Conservation (phyloP, 2,329 filamentous ascomycete species). For the Amphichorda felina region DNA sequence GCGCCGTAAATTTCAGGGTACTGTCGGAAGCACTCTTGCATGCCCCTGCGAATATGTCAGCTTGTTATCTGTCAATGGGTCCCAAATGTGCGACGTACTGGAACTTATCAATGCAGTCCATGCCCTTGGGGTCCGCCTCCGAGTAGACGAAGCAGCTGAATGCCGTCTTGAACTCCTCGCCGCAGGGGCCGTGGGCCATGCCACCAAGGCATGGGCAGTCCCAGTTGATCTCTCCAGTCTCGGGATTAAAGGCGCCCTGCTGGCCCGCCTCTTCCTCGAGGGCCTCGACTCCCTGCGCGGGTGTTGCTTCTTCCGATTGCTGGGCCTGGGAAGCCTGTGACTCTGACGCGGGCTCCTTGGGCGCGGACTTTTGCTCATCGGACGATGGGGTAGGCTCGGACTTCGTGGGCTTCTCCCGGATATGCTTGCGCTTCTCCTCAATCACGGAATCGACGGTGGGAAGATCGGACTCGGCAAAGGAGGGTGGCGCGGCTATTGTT, state of each 20-base stretch:
- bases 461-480: slow-evolving; percentile 44
- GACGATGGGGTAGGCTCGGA: slow-evolving; percentile 6
- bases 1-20: slow-evolving; percentile 90
- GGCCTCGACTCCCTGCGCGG: slow-evolving; percentile 25
- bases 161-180: slow-evolving; percentile 86
- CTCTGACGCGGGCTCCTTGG: slow-evolving; percentile 10
- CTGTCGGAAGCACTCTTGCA: slow-evolving; percentile 93
- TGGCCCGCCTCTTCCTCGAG: slow-evolving; percentile 74
- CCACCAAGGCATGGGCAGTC: slow-evolving; percentile 95
- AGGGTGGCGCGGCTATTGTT: slow-evolving; percentile 27
- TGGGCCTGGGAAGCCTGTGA: background rate
- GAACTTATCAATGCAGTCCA: slow-evolving; percentile 96
- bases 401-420: slow-evolving; percentile 15
- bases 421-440: slow-evolving; percentile 46
- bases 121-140: slow-evolving; percentile 88
- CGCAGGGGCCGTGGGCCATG: slow-evolving; percentile 94
- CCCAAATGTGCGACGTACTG: slow-evolving; percentile 48
- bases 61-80: background rate
- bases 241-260: slow-evolving; percentile 92
- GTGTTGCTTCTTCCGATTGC: slow-evolving; percentile 10
- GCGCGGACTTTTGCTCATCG: slow-evolving; percentile 11
- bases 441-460: slow-evolving; percentile 57
- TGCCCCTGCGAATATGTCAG: slow-evolving; percentile 53
- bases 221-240: slow-evolving; percentile 99
- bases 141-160: slow-evolving; percentile 99